These are phyloP conservation scores for Waltiozyma sp. DNA, from an alignment of 1,139 yeast genomes.

Conservation along the genomic window DNA sequence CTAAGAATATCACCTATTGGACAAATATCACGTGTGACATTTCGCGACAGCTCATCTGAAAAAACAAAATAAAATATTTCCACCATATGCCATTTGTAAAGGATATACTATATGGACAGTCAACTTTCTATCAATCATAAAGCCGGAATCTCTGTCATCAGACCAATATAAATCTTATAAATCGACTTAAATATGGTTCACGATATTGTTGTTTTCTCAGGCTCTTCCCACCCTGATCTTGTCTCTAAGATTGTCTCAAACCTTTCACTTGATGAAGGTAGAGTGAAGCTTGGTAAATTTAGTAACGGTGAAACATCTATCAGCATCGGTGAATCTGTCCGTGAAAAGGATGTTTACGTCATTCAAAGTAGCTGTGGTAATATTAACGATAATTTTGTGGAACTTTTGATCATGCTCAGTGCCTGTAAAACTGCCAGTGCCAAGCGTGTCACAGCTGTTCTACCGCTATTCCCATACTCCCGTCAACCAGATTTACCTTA, in stretches of 20 bases:
- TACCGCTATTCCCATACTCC: conserved; percentile 92
- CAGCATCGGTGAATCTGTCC: conserved; percentile 69
- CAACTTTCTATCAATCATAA: too few relatives aligned
- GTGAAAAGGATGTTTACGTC: conserved; percentile 90
- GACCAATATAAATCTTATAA: neutral
- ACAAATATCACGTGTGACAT: too few relatives aligned
- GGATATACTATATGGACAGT: too few relatives aligned
- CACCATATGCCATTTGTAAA: too few relatives aligned
- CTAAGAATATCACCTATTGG: too few relatives aligned
- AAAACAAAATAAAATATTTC: too few relatives aligned
- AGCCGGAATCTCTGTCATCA: neutral
- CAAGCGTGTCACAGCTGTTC: conserved; percentile 82
- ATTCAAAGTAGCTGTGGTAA: conserved; percentile 62
- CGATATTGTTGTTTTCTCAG: conserved; percentile 62
- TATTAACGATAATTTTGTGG: conserved; percentile 86
- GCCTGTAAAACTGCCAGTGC: conserved; percentile 97
- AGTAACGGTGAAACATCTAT: conserved; percentile 88
- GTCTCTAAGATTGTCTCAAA: conserved; percentile 55
- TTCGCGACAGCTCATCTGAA: too few relatives aligned
- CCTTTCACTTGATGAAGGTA: conserved; percentile 50
- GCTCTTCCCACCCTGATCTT: conserved; percentile 55
- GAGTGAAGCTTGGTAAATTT: conserved; percentile 48
- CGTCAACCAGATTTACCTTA: conserved; percentile 96
- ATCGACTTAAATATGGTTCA: conserved; percentile 24
- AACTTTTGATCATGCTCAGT: conserved; percentile 74